These are phyloP conservation scores for Botryococcus braunii DNA, from an alignment of 163 green algal species.

Conservation along the genomic window DNA sequence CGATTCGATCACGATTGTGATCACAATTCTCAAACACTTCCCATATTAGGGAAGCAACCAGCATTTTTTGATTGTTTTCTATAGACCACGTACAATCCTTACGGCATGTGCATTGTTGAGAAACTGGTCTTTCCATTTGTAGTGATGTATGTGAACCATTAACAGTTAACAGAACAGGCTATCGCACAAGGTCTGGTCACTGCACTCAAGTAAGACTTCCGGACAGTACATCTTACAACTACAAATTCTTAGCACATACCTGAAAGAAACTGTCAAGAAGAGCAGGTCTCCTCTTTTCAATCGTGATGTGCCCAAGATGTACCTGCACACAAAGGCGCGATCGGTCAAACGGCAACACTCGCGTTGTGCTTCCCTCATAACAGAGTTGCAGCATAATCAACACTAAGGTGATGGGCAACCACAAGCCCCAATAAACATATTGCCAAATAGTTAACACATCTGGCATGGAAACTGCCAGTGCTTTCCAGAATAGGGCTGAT, in stretches of 20 bases:
- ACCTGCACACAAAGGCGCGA: slow-evolving; percentile 33
- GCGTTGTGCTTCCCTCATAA: not conserved
- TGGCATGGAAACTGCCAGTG: not conserved
- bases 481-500: not conserved
- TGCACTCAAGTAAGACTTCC: too few relatives aligned
- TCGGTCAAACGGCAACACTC: too few relatives aligned
- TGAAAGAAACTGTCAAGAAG: slow-evolving; percentile 75
- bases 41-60: too few relatives aligned
- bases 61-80: too few relatives aligned
- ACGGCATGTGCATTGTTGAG: too few relatives aligned
- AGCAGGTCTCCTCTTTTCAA: slow-evolving; percentile 68
- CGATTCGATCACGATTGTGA: not conserved
- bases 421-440: not conserved
- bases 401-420: not conserved
- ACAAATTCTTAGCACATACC: slow-evolving; percentile 32
- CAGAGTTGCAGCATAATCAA: not conserved
- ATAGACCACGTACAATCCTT: too few relatives aligned
- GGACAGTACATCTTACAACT: not conserved
- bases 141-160: not conserved
- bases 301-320: slow-evolving; percentile 62
- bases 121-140: not conserved
- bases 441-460: not conserved
- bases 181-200: too few relatives aligned
- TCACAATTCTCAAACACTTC: too few relatives aligned
- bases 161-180: too few relatives aligned